Evolutionary conservation across 1,284 basidiomycete species (phyloP).

Genomic region (Ustilago cynodontis): DNA sequence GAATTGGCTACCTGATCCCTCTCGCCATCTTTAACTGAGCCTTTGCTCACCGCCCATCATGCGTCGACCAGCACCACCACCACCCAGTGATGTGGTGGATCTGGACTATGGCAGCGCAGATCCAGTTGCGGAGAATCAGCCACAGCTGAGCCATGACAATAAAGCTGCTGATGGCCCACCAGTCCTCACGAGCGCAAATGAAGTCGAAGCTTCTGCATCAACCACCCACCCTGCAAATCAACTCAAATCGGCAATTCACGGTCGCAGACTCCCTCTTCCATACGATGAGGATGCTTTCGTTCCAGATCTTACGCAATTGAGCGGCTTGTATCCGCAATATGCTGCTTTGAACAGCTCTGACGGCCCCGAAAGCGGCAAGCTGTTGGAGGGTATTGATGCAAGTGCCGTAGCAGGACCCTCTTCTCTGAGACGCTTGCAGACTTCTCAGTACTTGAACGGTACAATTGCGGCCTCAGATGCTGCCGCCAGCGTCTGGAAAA

Average conservation of each 20-base stretch:
- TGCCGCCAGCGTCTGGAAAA: slow-evolving; percentile 8
- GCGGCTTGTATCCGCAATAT: background rate
- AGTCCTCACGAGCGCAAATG: slow-evolving; percentile 7
- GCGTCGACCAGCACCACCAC: slow-evolving; percentile 36
- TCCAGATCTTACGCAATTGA: background rate
- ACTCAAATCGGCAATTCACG: background rate
- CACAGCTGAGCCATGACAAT: background rate
- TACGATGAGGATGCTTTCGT: slow-evolving; percentile 29
- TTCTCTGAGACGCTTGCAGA: background rate
- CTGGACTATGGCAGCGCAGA: slow-evolving; percentile 47
- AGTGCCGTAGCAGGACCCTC: slow-evolving; percentile 17
- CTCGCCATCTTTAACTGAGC: background rate
- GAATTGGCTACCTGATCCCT: slow-evolving; percentile 1
- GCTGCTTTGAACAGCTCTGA: slow-evolving; percentile 7
- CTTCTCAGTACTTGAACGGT: background rate
- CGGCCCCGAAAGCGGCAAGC: background rate
- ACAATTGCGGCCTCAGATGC: background rate
- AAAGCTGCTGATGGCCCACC: background rate
- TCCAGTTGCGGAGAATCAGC: background rate
- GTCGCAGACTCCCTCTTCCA: slow-evolving; percentile 21
- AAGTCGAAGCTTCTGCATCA: slow-evolving; percentile 6
- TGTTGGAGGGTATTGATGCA: background rate
- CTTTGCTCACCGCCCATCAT: slow-evolving; percentile 14
- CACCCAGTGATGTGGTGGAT: slow-evolving; percentile 29
- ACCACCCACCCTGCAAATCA: background rate